Evolutionary conservation across 805 yeast genomes (phyloP), one percentile per base, ranked within the genome.

Genomic region (Yarrowia divulgata): DNA sequence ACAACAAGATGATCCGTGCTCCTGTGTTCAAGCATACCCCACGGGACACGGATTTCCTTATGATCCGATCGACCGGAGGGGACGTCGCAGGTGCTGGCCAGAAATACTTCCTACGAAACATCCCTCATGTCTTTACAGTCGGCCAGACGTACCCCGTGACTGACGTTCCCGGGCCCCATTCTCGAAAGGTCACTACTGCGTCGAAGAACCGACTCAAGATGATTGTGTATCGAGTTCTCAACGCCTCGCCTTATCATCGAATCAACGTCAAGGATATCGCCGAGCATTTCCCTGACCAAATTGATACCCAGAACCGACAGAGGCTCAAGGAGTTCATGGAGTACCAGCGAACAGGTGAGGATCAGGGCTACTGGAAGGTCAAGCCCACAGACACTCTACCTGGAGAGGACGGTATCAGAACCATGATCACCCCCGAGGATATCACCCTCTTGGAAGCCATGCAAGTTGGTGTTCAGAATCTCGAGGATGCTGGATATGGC

Each of bases 241-340:
- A 93, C 77, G 86, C 88, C 71, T 88, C 85, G 57, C 90, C 90
- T 2, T 85, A 87, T 45, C 87, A 90, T 48, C 83, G 98, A 45
- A 82, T 95, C 50, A 83, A 91, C 8, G 97, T 95, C 12, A 88
- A 88, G 72, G 98, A 95, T 72, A 91, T 95, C 29, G 88, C 97
- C 0, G 85, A 85, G 64, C 98, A 94, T 81, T 95, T 95, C 76
- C 98, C 99, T 0, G 98, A 93, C 73, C 98, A 93, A 78, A 93
- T 90, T 75, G 98, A 95, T 75, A 93, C 94, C 91, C 99, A 95
- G 77, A 94, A 92, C 76, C 85, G 99, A 74, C 98, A 94, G 79
- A 84, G 97, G 71, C 83, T 95, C 69, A 95, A 95, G 78, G 99
- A 95, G 79, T 95, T 95, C 74, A 95, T 95, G 99, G 98, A 93